phyloP scores from a whole-genome alignment of 129 eudicot species.

The Artemisia annua region DNA sequence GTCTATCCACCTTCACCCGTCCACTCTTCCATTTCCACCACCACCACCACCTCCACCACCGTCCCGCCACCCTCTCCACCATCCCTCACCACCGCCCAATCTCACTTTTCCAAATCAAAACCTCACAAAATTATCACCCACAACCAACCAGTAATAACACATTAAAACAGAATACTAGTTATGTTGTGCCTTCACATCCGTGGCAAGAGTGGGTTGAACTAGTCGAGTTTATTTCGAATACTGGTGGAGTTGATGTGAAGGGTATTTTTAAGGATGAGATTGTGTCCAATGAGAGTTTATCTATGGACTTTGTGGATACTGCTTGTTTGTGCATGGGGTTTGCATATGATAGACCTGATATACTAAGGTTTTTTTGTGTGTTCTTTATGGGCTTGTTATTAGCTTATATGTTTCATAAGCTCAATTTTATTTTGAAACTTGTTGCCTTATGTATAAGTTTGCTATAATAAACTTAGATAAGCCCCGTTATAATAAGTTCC shows the following conservation, averaged over 20 bases:
- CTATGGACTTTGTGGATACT: constrained; percentile 52
- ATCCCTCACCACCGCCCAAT: constrained; percentile 15
- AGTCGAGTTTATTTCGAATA: constrained; percentile 27
- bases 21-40: constrained; percentile 35
- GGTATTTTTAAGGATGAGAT: constrained; percentile 33
- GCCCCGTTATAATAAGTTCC: no score
- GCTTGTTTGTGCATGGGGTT: constrained; percentile 59
- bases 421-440: neutral
- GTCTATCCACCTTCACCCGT: constrained; percentile 33
- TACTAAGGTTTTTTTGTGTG: constrained; percentile 58
- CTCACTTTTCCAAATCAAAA: constrained; percentile 21
- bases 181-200: constrained; percentile 41
- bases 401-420: neutral
- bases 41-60: no score
- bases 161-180: neutral
- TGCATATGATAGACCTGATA: constrained; percentile 51
- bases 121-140: constrained; percentile 33
- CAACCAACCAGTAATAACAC: constrained; percentile 17
- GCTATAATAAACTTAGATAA: no score
- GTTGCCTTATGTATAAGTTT: neutral
- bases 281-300: constrained; percentile 44
- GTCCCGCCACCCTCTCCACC: constrained; percentile 18
- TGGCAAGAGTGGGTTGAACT: constrained; percentile 73
- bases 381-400: neutral
- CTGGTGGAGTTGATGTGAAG: constrained; percentile 3